Conservation (phyloP, 108 stramenopile genomes). For the Discostella pseudostelligera region DNA sequence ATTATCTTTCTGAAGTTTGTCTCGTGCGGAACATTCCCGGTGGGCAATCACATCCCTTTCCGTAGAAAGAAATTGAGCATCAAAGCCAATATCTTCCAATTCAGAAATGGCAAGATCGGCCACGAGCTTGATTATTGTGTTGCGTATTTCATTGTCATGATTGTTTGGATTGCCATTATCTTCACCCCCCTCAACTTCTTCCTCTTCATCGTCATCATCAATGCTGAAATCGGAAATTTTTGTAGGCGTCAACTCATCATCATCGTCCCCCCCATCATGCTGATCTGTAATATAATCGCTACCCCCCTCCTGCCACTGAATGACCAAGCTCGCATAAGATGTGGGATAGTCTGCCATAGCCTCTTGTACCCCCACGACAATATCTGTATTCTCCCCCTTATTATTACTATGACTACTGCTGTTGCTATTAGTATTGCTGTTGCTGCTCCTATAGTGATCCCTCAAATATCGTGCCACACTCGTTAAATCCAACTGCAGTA, state of each 20-base stretch:
- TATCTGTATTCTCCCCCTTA: no score
- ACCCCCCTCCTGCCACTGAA: conserved; percentile 6
- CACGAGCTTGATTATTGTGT: conserved; percentile 1
- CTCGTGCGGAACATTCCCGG: conserved; percentile 3
- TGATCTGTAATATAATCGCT: neutral
- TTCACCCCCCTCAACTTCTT: neutral
- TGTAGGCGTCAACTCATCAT: neutral
- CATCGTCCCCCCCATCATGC: neutral
- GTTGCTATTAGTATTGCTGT: no score
- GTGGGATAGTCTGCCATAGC: conserved; percentile 39
- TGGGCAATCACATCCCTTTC: conserved; percentile 32
- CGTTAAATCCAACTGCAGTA: conserved; percentile 28
- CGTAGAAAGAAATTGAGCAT: conserved; percentile 38
- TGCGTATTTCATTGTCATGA: neutral
- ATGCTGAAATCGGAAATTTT: no score
- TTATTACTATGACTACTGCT: no score
- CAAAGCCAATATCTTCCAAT: conserved; percentile 65
- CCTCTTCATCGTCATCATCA: neutral
- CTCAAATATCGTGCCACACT: neutral
- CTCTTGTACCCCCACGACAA: conserved; percentile 11
- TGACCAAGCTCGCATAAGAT: conserved; percentile 19
- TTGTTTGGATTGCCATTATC: conserved; percentile 6
- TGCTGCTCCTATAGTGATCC: no score
- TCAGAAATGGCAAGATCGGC: conserved; percentile 44
- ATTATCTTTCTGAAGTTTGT: neutral